Base-by-base conservation (phyloP, 164 flowering plant species). In the Liquidambar formosana region DNA sequence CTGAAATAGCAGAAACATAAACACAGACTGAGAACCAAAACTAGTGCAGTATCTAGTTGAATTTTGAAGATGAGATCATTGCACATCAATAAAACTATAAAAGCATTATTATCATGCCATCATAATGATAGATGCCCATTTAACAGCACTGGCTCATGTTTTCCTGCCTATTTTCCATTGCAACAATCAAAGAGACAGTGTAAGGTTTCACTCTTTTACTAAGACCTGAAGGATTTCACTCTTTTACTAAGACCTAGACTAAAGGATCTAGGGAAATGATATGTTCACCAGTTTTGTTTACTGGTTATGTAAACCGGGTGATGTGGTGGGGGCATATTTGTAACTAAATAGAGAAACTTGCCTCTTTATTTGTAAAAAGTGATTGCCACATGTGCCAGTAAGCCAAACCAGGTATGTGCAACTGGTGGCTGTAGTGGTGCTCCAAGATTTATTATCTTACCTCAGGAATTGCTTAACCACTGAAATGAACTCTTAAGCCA, bases 1-100 rank as follows among this genome's bases (percentile, higher is more conserved):
- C 66, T 69, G 54, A 44, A 51, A 74, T 13, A 65, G 60, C 52
- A 58, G 15, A 5, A 51, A 60, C n/a, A 57, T 26, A 53, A 53
- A 13, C 13, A 21, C 25, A 53, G 19, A 19, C 11, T 27, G 21
- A 33, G 43, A 61, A 22, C 15, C 21, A 5, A 28, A 38, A 28
- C 48, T 41, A 19, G 19, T 21, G 4, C 22, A 10, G 15, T 15
- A 16, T 19, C 3, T 25, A 57, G 8, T 57, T 49, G 8, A 22
- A 27, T 10, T 2, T 33, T 59, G 23, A 59, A 59, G 18, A 33
- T 18, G 43, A 27, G n/a, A 59, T 28, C 45, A 59, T 59, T 59
- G 21, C 63, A 59, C 21, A 59, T 33, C 41, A 33, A 2, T 6
- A 33, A 33, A 33, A 33, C 41, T 2, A 33, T 33, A 33, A 33